Evolutionary conservation across 1,284 basidiomycete species (phyloP).

Genomic region (Ustilago curta): DNA sequence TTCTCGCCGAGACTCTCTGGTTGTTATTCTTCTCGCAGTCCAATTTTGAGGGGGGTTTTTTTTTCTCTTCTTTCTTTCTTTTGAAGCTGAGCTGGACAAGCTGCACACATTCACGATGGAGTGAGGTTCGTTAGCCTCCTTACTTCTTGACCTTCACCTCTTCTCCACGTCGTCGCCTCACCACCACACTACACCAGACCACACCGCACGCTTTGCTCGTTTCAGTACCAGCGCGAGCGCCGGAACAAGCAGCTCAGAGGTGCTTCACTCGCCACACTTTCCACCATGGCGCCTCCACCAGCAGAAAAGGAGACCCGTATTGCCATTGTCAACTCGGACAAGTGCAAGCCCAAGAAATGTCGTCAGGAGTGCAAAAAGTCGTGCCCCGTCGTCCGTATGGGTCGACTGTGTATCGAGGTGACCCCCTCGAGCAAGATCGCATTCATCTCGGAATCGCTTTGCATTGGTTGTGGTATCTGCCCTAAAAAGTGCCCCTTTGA

Average conservation of each 20-base stretch:
- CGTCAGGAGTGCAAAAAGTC: constrained; percentile 69
- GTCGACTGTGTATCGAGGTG: constrained; percentile 66
- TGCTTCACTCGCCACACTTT: constrained; percentile 6
- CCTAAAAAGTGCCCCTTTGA: constrained; percentile 69
- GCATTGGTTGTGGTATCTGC: constrained; percentile 70
- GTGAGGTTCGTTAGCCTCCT: constrained; percentile 16
- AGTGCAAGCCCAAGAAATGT: constrained; percentile 69
- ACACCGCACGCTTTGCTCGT: constrained; percentile 7
- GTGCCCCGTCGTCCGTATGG: constrained; percentile 69
- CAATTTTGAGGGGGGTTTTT: constrained; percentile 2
- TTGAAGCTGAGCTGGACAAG: constrained; percentile 13
- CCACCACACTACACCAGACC: background rate
- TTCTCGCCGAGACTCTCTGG: background rate
- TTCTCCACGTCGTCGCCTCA: constrained; percentile 3
- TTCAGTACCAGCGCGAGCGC: background rate
- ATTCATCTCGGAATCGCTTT: constrained; percentile 67
- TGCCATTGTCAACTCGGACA: constrained; percentile 68
- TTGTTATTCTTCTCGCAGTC: background rate
- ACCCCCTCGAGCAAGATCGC: constrained; percentile 66
- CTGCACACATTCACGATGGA: background rate
- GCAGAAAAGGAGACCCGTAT: constrained; percentile 67
- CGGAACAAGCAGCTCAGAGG: constrained; percentile 20
- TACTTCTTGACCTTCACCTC: constrained; percentile 14
- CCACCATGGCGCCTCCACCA: constrained; percentile 53
- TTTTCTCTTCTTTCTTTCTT: background rate